phyloP scores from a whole-genome alignment of 2,329 filamentous ascomycete species.

The Ceratocystis destructans region DNA sequence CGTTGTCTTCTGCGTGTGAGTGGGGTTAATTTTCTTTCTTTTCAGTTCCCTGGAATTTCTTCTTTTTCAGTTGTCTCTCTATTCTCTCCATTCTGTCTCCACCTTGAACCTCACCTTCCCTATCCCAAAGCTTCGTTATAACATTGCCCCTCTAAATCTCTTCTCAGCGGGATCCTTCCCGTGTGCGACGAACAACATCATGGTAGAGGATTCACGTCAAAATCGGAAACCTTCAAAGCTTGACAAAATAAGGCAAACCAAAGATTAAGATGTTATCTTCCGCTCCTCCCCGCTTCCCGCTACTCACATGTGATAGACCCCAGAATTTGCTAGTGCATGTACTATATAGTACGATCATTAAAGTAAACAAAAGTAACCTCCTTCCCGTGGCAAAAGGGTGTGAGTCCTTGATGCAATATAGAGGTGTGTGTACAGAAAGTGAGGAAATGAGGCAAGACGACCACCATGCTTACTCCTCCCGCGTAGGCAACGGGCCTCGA shows the following conservation, averaged over 20 bases:
- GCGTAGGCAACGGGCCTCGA: no score
- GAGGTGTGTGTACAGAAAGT: no score
- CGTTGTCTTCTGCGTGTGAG: not conserved
- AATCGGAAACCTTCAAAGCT: not conserved
- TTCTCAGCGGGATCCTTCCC: constrained; percentile 3
- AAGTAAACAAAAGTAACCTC: not conserved
- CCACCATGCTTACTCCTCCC: no score
- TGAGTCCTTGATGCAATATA: no score
- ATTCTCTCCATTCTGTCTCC: not conserved
- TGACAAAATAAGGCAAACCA: not conserved
- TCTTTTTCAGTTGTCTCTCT: constrained; percentile 14
- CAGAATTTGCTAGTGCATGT: not conserved
- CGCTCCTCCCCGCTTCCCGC: not conserved
- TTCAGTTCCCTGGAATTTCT: constrained; percentile 11
- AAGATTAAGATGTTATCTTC: not conserved
- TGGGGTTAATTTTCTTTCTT: not conserved
- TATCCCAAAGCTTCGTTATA: not conserved
- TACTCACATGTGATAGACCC: not conserved
- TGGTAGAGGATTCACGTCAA: not conserved
- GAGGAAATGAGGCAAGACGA: no score
- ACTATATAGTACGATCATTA: not conserved
- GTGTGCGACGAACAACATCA: not conserved
- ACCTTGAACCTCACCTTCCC: not conserved
- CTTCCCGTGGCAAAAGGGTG: no score
- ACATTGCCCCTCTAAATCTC: no score